Evolutionary conservation across 2,329 filamentous ascomycete species (phyloP).

Genomic region (Nemania bipapillata): DNA sequence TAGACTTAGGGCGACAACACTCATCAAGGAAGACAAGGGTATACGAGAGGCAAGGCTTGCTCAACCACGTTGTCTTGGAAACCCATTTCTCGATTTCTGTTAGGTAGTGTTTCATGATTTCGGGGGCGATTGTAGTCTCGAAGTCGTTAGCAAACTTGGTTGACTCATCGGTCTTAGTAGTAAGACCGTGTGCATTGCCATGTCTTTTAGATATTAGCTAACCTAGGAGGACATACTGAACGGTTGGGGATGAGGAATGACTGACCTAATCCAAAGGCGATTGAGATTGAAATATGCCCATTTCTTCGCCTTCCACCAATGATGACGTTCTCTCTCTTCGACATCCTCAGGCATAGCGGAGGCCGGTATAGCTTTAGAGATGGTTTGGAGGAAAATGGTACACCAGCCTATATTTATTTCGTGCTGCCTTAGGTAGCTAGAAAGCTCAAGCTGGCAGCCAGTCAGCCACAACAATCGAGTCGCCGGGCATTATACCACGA

Average conservation of each 20-base stretch:
- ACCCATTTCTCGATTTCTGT: conserved; percentile 98
- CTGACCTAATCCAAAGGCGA: conserved; percentile 87
- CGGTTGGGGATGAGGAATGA: not conserved
- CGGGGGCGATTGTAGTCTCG: conserved; percentile 88
- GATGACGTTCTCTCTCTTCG: conserved; percentile 88
- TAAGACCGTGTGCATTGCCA: conserved; percentile 82
- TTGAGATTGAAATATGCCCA: conserved; percentile 99
- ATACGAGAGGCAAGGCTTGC: conserved; percentile 91
- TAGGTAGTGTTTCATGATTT: conserved; percentile 95
- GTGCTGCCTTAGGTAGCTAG: conserved; percentile 78
- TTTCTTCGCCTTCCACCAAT: conserved; percentile 99
- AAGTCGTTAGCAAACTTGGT: conserved; percentile 89
- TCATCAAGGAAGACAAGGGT: conserved; percentile 96
- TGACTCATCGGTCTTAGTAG: conserved; percentile 80
- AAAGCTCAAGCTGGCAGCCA: conserved; percentile 82
- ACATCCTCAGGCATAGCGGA: conserved; percentile 80
- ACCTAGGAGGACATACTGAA: conserved; percentile 18
- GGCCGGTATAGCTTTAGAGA: conserved; percentile 84
- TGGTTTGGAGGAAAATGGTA: conserved; percentile 89
- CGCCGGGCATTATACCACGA: not conserved
- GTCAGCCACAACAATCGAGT: conserved; percentile 33
- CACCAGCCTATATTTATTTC: conserved; percentile 93
- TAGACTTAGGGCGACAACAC: conserved; percentile 95
- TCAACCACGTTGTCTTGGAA: conserved; percentile 91
- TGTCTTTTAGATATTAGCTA: conserved; percentile 69